A percentile compares a stretch with the other conserved stretches of the same genome.
Conservation (phyloP, 805 yeast species). For the Ogataea paraovalis region DNA sequence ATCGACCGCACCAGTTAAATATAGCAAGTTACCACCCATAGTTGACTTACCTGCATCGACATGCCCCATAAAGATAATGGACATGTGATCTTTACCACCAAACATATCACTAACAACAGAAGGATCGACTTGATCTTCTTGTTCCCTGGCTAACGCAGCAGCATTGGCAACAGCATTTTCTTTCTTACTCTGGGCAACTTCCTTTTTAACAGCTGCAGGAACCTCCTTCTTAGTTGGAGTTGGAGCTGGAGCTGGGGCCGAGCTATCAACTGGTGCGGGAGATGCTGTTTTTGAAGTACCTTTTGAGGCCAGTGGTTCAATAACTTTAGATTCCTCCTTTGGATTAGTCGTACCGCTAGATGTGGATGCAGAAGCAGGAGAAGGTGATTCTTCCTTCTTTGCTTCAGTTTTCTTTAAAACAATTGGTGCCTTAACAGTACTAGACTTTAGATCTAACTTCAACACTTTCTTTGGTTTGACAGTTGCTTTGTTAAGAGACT, state of each 20-base stretch:
- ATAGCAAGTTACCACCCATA: conserved; percentile 97
- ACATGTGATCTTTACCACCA: conserved; percentile 96
- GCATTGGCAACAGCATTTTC: conserved; percentile 30
- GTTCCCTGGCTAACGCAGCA: conserved; percentile 60
- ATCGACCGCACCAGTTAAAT: conserved; percentile 94
- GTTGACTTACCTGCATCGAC: conserved; percentile 99
- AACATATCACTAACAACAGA: conserved; percentile 88
- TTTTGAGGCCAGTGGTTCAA: conserved; percentile 11
- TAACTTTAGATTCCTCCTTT: conserved; percentile 13
- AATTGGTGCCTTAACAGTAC: conserved; percentile 37
- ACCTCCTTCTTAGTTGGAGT: conserved; percentile 14
- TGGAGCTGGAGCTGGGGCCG: conserved; percentile 13
- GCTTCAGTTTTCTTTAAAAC: conserved; percentile 36
- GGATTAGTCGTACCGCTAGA: conserved; percentile 12
- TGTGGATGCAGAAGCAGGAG: conserved; percentile 21
- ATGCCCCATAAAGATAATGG: conserved; percentile 98
- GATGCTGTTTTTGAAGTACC: conserved; percentile 14
- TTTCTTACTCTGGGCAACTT: conserved; percentile 5
- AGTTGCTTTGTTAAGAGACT: conserved; percentile 36
- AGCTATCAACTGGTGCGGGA: conserved; percentile 8
- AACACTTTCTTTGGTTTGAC: conserved; percentile 60
- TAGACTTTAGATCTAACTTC: conserved; percentile 61
- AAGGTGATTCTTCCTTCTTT: conserved; percentile 21
- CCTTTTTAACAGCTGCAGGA: conserved; percentile 13
- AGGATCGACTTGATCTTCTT: conserved; percentile 79